Base-by-base conservation (phyloP, 2,329 filamentous ascomycete species). In the Arthrinium phaeospermum region DNA sequence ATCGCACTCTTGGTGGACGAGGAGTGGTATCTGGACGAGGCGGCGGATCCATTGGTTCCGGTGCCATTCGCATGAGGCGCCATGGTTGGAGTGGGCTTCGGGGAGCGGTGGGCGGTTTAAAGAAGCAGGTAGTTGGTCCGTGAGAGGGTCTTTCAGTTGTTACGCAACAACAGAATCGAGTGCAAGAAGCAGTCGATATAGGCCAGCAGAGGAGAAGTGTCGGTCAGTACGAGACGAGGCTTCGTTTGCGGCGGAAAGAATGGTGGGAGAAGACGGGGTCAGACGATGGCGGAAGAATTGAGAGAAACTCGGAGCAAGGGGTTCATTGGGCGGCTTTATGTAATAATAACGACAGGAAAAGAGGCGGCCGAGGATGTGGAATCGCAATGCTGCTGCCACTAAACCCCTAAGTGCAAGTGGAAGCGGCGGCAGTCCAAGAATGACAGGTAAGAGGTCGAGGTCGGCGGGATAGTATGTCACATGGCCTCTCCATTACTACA, bases 1-100 rank as follows among this genome's bases (percentile, higher is more conserved):
- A 98, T 97, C 78, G 96, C 96, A 77, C 89, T 87, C 72, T 91
- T 86, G 61, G 95, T 95, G 37, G 96, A 95, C 27, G 93, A 82
- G 71, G 94, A 89, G 85, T 98, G 96, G 86, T 88, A 90, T 76
- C 85, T 85, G 69, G 85, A 83, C 73, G 77, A 75, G 44, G 73
- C 69, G 30, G 78, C 75, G 68, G 78, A 77, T 75, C 82, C 84
- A 76, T 81, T 82, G 76, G 79, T 72, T 49, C 30, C 73, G 71
- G 78, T 74, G 78, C 78, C 81, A 78, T 89, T 83, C 79, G 89
- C 88, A 85, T 90, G 89, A 76, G 89, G 88, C 77, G 90, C 87
- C 90, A 91, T 91, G 77, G 72, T 76, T 72, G 72, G 13, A 41
- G 57, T 6, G 37, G 30, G 57, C 57, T 64, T 64, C 19, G 19